Conservation (phyloP, 169 alveolate genomes). For the Plasmodium vivax region DNA sequence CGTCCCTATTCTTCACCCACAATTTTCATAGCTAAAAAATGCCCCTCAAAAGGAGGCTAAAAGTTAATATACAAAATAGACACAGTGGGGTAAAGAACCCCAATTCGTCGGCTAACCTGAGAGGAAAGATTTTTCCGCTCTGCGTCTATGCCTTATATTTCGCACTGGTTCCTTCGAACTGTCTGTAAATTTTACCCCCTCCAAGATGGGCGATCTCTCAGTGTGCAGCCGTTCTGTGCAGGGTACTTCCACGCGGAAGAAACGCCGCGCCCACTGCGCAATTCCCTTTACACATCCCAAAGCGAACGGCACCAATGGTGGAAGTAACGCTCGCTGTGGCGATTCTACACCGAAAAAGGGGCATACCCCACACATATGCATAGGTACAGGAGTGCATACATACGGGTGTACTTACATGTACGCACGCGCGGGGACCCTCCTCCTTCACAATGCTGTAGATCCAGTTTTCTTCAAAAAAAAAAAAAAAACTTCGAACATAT, state of each 20-base stretch:
- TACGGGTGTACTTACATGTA: background rate
- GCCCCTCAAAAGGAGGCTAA: too few relatives aligned
- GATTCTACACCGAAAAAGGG: background rate
- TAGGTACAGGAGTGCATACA: background rate
- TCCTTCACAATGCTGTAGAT: slow-evolving; percentile 3
- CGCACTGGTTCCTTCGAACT: background rate
- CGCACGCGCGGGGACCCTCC: background rate
- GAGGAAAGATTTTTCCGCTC: background rate
- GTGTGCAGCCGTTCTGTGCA: background rate
- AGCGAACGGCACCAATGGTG: background rate
- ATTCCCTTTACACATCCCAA: background rate
- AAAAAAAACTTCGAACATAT: background rate
- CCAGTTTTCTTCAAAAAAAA: slow-evolving; percentile 3
- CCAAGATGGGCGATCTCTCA: background rate
- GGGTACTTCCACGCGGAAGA: background rate
- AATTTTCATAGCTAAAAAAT: background rate
- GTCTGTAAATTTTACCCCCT: background rate
- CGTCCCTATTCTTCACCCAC: background rate
- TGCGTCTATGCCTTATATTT: background rate
- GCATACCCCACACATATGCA: background rate
- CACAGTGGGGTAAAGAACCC: background rate
- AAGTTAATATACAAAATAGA: too few relatives aligned
- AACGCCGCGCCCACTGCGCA: background rate
- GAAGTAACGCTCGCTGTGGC: background rate
- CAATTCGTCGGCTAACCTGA: background rate